Conservation (phyloP, 371 early-diverging fungal species). For the Mucor mucedo region DNA sequence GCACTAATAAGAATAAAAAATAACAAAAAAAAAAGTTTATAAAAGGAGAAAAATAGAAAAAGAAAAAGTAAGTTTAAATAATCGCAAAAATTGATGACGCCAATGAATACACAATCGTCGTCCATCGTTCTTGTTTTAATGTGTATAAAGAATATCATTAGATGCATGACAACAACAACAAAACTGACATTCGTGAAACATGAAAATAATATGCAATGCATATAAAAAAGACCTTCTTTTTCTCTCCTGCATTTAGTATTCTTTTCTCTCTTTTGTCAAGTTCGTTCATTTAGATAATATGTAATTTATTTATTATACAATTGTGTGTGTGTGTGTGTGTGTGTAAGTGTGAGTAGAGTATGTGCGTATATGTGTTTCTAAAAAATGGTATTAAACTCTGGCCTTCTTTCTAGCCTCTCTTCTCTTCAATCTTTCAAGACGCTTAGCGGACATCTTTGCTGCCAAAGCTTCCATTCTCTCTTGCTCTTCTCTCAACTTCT, state of each 20-base stretch:
- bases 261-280: background rate
- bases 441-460: conserved; percentile 37
- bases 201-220: conserved; percentile 7
- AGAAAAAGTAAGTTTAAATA: conserved; percentile 3
- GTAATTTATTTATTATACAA: background rate
- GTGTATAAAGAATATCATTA: conserved; percentile 1
- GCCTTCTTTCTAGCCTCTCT: conserved; percentile 40
- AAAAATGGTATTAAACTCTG: conserved; percentile 21
- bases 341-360: no score
- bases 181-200: conserved; percentile 26
- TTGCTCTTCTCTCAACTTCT: conserved; percentile 65
- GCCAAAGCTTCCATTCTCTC: conserved; percentile 62
- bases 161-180: conserved; percentile 12
- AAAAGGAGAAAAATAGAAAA: conserved; percentile 7
- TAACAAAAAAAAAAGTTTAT: background rate
- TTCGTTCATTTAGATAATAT: conserved; percentile 8
- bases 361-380: background rate
- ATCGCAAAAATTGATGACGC: conserved; percentile 7
- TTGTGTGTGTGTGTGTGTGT: background rate
- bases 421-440: conserved; percentile 33
- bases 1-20: background rate
- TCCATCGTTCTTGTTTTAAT: conserved; percentile 7
- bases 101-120: conserved; percentile 5
- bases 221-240: conserved; percentile 2
- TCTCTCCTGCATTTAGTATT: conserved; percentile 4